Percentiles rank a stretch among this genome's conserved stretches.
Conservation (phyloP, 345 rosid species). For the Cardamine occulta region DNA sequence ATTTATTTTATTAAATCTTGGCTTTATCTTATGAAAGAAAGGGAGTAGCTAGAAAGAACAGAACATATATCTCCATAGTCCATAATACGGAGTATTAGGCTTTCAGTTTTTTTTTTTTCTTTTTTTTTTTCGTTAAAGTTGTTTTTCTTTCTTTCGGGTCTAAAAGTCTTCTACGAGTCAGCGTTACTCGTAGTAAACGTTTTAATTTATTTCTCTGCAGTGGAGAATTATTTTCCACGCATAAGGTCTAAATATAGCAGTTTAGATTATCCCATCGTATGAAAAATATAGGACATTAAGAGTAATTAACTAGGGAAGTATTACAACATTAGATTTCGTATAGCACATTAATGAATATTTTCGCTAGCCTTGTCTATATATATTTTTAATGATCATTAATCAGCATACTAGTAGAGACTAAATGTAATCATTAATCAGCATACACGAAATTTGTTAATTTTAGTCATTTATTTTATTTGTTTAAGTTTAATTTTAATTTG, state of each 20-base stretch:
- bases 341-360: not conserved
- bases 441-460: too few species aligned
- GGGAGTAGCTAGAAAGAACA: too few species aligned
- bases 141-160: not conserved
- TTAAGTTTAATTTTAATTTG: too few species aligned
- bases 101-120: not conserved
- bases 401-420: not conserved
- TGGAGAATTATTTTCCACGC: not conserved
- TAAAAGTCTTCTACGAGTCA: constrained; percentile 16
- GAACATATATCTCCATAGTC: not conserved
- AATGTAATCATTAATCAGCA: not conserved
- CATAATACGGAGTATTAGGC: not conserved
- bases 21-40: too few species aligned
- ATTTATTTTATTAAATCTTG: too few species aligned
- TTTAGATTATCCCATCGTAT: not conserved
- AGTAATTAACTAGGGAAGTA: not conserved
- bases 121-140: too few species aligned
- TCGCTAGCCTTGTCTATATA: not conserved
- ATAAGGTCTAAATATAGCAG: not conserved
- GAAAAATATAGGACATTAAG: not conserved
- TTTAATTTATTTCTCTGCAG: not conserved
- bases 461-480: too few species aligned
- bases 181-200: constrained; percentile 4
- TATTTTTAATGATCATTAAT: not conserved
- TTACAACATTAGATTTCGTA: not conserved